These are phyloP conservation scores for Cyclanthera cordifolia DNA, from an alignment of 306 rosid species.

Conservation along the genomic window DNA sequence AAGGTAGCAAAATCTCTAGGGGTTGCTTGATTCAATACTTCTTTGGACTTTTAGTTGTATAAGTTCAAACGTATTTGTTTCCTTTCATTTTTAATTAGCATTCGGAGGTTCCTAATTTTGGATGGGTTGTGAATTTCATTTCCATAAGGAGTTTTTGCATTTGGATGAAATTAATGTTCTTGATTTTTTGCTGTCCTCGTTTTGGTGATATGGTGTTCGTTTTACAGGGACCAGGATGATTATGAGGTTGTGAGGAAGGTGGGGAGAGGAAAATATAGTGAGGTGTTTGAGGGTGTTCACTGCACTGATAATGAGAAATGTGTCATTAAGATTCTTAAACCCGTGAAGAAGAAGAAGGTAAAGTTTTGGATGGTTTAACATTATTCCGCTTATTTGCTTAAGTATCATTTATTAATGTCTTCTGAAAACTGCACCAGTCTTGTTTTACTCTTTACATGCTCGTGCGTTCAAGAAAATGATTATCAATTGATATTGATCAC, in stretches of 20 bases:
- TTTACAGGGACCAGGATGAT: conserved; percentile 66
- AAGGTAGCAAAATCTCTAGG: not conserved
- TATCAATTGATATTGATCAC: not conserved
- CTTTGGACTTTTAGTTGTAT: not conserved
- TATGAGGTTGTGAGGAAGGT: conserved; percentile 95
- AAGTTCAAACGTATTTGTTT: not conserved
- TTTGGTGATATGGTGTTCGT: not conserved
- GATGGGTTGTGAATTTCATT: not conserved
- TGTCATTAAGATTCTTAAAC: conserved; percentile 94
- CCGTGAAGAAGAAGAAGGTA: conserved; percentile 84
- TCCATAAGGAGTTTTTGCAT: not conserved
- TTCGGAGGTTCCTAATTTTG: not conserved
- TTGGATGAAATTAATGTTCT: not conserved
- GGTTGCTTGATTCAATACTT: not conserved
- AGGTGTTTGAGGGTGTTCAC: conserved; percentile 90
- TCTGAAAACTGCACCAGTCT: not conserved
- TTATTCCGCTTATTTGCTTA: not conserved
- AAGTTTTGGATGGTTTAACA: not conserved
- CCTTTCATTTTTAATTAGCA: not conserved
- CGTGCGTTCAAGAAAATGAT: not conserved
- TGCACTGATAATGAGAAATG: conserved; percentile 78
- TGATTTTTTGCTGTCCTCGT: not conserved
- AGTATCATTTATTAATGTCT: not conserved
- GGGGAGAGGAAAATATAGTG: conserved; percentile 94
- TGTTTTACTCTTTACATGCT: not conserved